phyloP scores from a whole-genome alignment of 176 grass and related monocot species.

The Hordeum marinum region DNA sequence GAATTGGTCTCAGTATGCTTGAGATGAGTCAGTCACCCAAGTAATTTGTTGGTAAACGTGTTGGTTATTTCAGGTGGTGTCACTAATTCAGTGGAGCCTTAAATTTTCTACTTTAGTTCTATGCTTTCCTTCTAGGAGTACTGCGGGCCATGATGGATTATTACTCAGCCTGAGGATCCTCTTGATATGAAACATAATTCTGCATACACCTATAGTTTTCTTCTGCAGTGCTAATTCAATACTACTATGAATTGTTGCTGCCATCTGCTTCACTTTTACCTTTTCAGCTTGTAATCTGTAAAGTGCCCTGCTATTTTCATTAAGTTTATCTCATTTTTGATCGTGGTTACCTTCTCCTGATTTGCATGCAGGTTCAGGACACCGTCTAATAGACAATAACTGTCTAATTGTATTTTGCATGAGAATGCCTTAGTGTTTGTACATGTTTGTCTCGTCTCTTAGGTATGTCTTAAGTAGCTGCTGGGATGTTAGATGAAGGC shows the following conservation, averaged over 20 bases:
- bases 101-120: too few species aligned
- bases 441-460: conserved; percentile 33
- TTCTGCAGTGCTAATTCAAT: background rate
- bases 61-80: too few species aligned
- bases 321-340: conserved; percentile 7
- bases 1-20: too few species aligned
- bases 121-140: too few species aligned
- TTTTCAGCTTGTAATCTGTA: background rate
- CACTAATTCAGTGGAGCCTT: too few species aligned
- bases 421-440: conserved; percentile 28
- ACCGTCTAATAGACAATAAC: conserved; percentile 24
- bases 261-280: background rate
- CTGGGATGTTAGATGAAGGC: conserved; percentile 16
- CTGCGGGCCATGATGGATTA: too few species aligned
- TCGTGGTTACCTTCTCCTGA: conserved; percentile 13
- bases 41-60: too few species aligned
- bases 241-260: background rate
- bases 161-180: too few species aligned
- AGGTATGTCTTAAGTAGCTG: conserved; percentile 23
- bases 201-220: background rate
- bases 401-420: conserved; percentile 38
- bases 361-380: conserved; percentile 47
- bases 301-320: background rate
- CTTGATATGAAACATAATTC: background rate
- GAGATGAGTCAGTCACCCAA: too few species aligned